A percentile compares a stretch with the other conserved stretches of the same genome.
Evolutionary conservation across 2,329 filamentous ascomycete genomes (phyloP).

Genomic region (Epicoccum nigrum): DNA sequence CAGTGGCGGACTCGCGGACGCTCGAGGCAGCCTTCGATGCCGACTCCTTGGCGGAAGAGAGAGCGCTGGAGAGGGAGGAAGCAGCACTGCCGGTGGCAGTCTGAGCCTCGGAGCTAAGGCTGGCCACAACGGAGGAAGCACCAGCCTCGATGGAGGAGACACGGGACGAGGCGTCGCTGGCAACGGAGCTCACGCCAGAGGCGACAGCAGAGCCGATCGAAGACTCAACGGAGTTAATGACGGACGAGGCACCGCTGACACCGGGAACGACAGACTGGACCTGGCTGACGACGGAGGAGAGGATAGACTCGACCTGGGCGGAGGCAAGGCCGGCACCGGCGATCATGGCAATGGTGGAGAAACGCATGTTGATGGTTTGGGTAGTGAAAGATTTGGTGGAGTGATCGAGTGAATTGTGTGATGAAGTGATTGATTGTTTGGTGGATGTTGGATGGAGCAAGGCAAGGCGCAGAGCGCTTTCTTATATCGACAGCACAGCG

Average conservation of each 20-base stretch:
- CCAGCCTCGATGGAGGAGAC: slow-evolving; percentile 22
- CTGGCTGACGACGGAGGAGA: slow-evolving; percentile 27
- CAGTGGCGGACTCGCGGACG: slow-evolving; percentile 16
- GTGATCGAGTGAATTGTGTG: no score
- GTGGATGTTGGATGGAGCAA: slow-evolving; percentile 15
- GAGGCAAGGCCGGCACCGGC: slow-evolving; percentile 37
- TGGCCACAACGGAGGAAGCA: slow-evolving; percentile 23
- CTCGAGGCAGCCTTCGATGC: slow-evolving; percentile 6
- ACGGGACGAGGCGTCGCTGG: slow-evolving; percentile 15
- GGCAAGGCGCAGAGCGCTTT: slow-evolving; percentile 21
- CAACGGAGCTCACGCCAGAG: slow-evolving; percentile 18
- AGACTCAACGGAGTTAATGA: slow-evolving; percentile 7
- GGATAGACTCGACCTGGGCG: slow-evolving; percentile 37
- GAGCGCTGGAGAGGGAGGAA: slow-evolving; percentile 3
- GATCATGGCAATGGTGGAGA: slow-evolving; percentile 41
- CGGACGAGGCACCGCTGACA: slow-evolving; percentile 16
- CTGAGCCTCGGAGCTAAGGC: slow-evolving; percentile 21
- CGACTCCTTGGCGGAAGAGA: slow-evolving; percentile 7
- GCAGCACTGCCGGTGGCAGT: slow-evolving; percentile 16
- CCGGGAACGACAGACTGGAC: slow-evolving; percentile 3
- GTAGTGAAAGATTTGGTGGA: slow-evolving; percentile 7
- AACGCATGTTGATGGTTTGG: slow-evolving; percentile 42
- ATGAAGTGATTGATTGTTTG: slow-evolving; percentile 20
- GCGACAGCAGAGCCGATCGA: slow-evolving; percentile 16
- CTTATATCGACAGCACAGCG: slow-evolving; percentile 26